Evolutionary conservation across 2,329 filamentous ascomycete genomes (phyloP), one percentile per base, ranked within the genome.

Genomic region (Emydomyces testavorans): DNA sequence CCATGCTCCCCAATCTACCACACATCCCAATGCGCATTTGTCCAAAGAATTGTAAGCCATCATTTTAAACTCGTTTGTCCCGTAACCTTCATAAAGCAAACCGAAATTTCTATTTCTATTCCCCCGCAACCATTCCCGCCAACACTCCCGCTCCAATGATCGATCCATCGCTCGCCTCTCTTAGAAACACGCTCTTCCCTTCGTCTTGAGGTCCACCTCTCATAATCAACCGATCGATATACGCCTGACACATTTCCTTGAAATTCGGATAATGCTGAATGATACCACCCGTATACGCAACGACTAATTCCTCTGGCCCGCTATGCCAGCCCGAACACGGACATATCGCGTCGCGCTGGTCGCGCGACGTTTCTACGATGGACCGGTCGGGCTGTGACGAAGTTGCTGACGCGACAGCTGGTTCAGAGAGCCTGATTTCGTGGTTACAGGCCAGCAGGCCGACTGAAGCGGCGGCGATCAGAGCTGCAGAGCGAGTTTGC

Each of bases 261-360:
- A 83, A 85, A 56, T 82, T 72, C 41, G 83, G 82, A 58, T 85
- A 85, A 56, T 83, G 78, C 8, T 78, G 75, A 48, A 87, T 86
- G 59, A 83, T 85, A 10, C 82, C 80, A 18, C 83, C 83, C 0
- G 83, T 85, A 59, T 85, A 87, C 1, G 83, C 83, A 20, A 87
- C 80, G 1, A 85, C 79, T 24, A 90, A 63, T 56, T 85, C 80
- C 51, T 78, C 73, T 0, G 66, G 63, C 5, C 65, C 67, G 3
- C 65, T 67, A 39, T 66, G 62, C 66, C 66, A 69, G 51, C 65
- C 65, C 8, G 49, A 49, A 6, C 52, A 47, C 80, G 52, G 48
- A 6, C 34, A 40, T 10, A 47, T 18, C 10, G 35, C 35, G 18
- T 40, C 44, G 5, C n/a, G 35, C 20, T 40, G 35, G 21, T 37